Evolutionary conservation across 2,329 filamentous ascomycete genomes (phyloP).

Genomic region (Cadophora sp.): DNA sequence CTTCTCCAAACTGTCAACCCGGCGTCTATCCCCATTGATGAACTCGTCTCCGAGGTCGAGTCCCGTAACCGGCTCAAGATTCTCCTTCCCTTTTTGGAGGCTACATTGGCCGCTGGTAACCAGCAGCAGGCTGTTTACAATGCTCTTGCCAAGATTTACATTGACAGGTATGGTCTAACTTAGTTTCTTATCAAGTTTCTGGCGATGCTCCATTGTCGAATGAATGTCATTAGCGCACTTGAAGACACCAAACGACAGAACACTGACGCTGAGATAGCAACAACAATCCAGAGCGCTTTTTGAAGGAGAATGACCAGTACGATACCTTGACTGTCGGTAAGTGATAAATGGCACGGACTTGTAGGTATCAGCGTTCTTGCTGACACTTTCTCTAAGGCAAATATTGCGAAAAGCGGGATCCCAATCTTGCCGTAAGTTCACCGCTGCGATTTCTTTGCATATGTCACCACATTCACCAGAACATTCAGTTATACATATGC

Average conservation of each 20-base stretch:
- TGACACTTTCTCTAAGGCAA: conserved; percentile 63
- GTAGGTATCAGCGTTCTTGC: neutral
- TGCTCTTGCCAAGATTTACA: conserved; percentile 98
- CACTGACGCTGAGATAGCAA: conserved; percentile 61
- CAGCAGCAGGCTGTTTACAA: conserved; percentile 98
- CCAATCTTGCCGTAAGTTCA: conserved; percentile 71
- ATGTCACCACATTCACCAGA: neutral
- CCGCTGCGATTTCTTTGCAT: neutral
- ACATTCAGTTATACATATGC: neutral
- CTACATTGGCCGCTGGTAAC: conserved; percentile 86
- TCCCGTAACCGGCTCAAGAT: conserved; percentile 94
- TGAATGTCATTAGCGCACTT: neutral
- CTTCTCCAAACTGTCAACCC: conserved; percentile 86
- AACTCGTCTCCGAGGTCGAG: conserved; percentile 94
- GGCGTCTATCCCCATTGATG: conserved; percentile 87
- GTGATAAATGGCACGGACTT: conserved; percentile 48
- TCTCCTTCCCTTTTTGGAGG: conserved; percentile 93
- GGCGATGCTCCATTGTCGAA: no score
- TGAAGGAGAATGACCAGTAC: conserved; percentile 97
- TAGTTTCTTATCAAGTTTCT: no score
- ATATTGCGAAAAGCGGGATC: conserved; percentile 98
- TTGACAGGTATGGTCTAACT: conserved; percentile 63
- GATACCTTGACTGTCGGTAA: conserved; percentile 92
- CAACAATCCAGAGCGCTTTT: conserved; percentile 96
- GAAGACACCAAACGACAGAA: neutral